Evolutionary conservation across 805 yeast species (phyloP).

Genomic region (Schizosaccharomyces osmophilus): DNA sequence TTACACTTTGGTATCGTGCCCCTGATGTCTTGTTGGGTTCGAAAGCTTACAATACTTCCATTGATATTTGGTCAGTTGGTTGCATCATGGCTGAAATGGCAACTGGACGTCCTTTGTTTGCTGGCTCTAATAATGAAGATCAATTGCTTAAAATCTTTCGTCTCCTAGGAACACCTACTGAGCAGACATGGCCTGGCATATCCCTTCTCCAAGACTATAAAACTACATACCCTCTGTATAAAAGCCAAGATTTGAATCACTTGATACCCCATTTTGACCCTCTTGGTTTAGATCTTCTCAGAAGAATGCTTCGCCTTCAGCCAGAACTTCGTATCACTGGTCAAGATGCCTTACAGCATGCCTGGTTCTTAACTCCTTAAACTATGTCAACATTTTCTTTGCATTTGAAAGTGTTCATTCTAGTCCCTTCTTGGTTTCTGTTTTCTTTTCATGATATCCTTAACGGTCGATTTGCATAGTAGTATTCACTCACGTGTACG

Average conservation of each 20-base stretch:
- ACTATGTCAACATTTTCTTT: too few species aligned
- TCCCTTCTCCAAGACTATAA: slow-evolving; percentile 70
- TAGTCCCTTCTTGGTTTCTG: too few species aligned
- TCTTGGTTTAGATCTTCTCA: slow-evolving; percentile 42
- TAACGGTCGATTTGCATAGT: too few species aligned
- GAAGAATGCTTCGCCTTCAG: slow-evolving; percentile 26
- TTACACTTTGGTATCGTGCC: slow-evolving; percentile 92
- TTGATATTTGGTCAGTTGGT: slow-evolving; percentile 97
- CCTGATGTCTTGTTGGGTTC: slow-evolving; percentile 92
- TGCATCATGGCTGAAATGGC: slow-evolving; percentile 96
- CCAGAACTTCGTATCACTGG: slow-evolving; percentile 22
- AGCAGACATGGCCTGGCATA: slow-evolving; percentile 92
- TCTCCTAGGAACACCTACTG: slow-evolving; percentile 90
- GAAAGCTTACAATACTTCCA: slow-evolving; percentile 83
- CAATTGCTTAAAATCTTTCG: slow-evolving; percentile 79
- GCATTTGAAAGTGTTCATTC: too few species aligned
- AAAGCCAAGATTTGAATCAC: slow-evolving; percentile 61
- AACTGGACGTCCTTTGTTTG: slow-evolving; percentile 89
- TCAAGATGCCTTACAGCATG: background rate
- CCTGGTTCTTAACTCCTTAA: background rate
- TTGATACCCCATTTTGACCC: slow-evolving; percentile 47
- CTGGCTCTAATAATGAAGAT: slow-evolving; percentile 90
- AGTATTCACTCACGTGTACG: too few species aligned
- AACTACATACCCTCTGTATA: slow-evolving; percentile 59
- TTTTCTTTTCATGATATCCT: too few species aligned